Base-by-base conservation (phyloP, 805 yeast genomes). In the Zygoascus flipseniorum region DNA sequence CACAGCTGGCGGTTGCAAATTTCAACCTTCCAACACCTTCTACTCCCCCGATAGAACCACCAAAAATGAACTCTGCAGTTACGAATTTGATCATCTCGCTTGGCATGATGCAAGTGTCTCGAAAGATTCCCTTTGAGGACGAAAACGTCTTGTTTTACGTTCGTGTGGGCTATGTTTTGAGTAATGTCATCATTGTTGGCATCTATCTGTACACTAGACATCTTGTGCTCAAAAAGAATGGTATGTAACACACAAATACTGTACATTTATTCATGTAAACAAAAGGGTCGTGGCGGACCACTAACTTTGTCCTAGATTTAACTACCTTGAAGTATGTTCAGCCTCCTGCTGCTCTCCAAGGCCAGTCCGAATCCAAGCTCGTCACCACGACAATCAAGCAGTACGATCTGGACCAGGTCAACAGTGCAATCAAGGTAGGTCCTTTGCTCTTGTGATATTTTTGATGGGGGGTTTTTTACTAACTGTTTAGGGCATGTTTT, bases 21-120 rank as follows among this genome's bases (percentile, higher is more conserved):
- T 35, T 35, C 45, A 43, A 43, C 45, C 45, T 43, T 43, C 45
- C 45, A 35, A n/a, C 39, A 35, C 39, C 13, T 35, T 35, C 39
- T 35, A 35, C 39, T 35, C 39, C 8, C 8, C 16, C 13, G 39
- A 5, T 32, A 47, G n/a, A 11, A 11, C 11, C 44, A 37, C 11
- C 13, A 11, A 62, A 39, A 55, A 85, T 92, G 93, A 89, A 88
- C 69, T 93, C 98, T 46, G 95, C 95, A 60, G 74, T 90, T 61
- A 72, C 89, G 60, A 90, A 92, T 75, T 72, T 93, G 63, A 86
- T 78, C 63, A 74, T 93, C 79, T 92, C 90, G 97, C 83, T 90
- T 68, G 86, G 81, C 77, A 88, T 89, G 88, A 92, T 90, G 96
- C 97, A 89, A 72, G 86, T 89, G 59, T 82, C 97, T 59, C 87